Percentiles rank a stretch among this genome's conserved stretches.
phyloP scores from a whole-genome alignment of 2,329 filamentous ascomycete species.

The Colletotrichum tofieldiae region DNA sequence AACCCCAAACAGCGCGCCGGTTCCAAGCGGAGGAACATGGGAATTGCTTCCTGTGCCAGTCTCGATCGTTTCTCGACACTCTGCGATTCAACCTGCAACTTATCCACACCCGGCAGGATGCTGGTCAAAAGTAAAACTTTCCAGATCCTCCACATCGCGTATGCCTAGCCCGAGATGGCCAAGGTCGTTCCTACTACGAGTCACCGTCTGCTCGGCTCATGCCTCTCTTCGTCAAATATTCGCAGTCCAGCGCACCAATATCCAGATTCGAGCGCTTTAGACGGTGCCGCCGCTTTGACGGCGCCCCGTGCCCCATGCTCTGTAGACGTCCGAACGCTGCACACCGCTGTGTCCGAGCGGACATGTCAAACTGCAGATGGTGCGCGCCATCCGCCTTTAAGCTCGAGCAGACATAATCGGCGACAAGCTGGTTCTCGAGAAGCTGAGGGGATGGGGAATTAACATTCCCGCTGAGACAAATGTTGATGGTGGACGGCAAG shows the following conservation, averaged over 20 bases:
- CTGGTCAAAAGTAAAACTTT: background rate
- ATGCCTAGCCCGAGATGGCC: background rate
- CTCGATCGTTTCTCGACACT: background rate
- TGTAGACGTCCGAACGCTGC: constrained; percentile 23
- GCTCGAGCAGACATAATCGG: background rate
- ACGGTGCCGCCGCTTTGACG: constrained; percentile 24
- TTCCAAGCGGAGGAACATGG: background rate
- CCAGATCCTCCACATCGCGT: background rate
- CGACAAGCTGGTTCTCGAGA: background rate
- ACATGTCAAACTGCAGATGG: constrained; percentile 30
- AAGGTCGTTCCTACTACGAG: background rate
- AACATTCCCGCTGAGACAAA: constrained; percentile 11
- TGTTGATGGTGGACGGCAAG: constrained; percentile 7
- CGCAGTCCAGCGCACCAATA: background rate
- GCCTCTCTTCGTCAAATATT: background rate
- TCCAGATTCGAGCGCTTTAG: constrained; percentile 4
- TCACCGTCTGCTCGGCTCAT: background rate
- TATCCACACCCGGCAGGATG: background rate
- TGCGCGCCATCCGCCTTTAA: constrained; percentile 14
- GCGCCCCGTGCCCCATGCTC: constrained; percentile 14
- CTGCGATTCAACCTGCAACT: background rate
- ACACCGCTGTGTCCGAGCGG: constrained; percentile 38
- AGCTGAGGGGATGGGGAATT: background rate
- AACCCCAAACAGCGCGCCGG: background rate
- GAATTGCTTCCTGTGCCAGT: too few relatives aligned